Evolutionary conservation across 1,284 basidiomycete genomes (phyloP), one percentile per base, ranked within the genome.

Genomic region (Lentinula novae-zelandiae): DNA sequence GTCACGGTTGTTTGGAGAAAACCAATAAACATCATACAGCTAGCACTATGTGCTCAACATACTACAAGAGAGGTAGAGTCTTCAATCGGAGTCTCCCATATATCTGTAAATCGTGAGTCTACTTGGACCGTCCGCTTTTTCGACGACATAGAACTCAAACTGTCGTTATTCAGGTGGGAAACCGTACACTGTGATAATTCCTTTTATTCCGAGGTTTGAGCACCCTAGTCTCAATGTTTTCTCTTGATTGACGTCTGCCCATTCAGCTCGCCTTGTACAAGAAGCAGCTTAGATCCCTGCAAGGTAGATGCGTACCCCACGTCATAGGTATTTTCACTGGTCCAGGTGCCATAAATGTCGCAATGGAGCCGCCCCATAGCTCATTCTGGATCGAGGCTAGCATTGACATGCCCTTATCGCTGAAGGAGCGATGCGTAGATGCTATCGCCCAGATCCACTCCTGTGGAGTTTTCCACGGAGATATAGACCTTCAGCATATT

Each of bases 331-430:
- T 83, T 12, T 78, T 80, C 65, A 64, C 74, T 36, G 69, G 72
- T 62, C 69, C 73, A 34, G 74, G 74, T 49, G 64, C 69, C 10
- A 69, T 81, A 51, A 76, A 76, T 65, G 67, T 87, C 12, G 76
- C 77, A 5, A 83, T 82, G 76, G 83, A 82, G 62, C 71, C 79
- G 20, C 83, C 83, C 0, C 80, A 85, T 64, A 72, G 72, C 27
- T 73, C 75, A 5, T 82, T 85, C 66, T 85, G 84, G 83, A 75
- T 83, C 56, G 78, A 84, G 64, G 81, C 84, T 13, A 80, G 77
- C 13, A 68, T 76, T 0, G 76, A 74, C 34, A 84, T 86, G 80
- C 80, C 83, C 5, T 63, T 76, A 15, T 71, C 75, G 20, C 67
- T 84, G 52, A 85, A 85, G 67, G 72, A 76, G 58, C 73, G 73